phyloP scores from a whole-genome alignment of 2,329 filamentous ascomycete genomes.

The Beauveria asiatica region DNA sequence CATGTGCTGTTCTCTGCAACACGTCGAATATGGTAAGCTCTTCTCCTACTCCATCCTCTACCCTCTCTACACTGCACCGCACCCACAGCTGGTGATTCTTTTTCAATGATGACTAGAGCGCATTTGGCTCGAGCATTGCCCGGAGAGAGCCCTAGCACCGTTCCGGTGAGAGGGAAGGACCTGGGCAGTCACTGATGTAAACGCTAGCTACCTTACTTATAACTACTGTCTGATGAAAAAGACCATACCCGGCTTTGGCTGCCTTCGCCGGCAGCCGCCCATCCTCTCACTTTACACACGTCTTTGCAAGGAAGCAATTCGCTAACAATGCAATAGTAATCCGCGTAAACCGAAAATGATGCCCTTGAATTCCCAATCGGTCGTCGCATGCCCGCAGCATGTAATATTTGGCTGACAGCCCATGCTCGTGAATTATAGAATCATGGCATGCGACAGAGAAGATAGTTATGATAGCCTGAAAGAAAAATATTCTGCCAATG shows the following conservation, averaged over 20 bases:
- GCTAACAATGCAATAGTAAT: conserved; percentile 6
- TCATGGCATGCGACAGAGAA: conserved; percentile 89
- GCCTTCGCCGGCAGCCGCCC: conserved; percentile 9
- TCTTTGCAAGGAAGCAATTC: not conserved
- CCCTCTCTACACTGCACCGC: conserved; percentile 1
- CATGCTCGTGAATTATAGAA: conserved; percentile 43
- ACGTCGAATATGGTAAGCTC: conserved; percentile 30
- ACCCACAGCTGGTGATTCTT: conserved; percentile 17
- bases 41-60: conserved; percentile 8
- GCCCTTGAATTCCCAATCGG: conserved; percentile 12
- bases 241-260: conserved; percentile 5
- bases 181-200: conserved; percentile 92
- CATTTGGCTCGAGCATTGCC: conserved; percentile 99
- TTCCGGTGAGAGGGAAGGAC: conserved; percentile 62
- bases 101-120: conserved; percentile 98
- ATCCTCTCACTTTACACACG: not conserved
- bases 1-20: conserved; percentile 1
- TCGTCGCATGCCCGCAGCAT: not conserved
- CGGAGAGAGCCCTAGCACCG: conserved; percentile 53
- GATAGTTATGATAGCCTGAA: conserved; percentile 76
- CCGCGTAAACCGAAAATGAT: conserved; percentile 7
- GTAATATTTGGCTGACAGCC: conserved; percentile 3
- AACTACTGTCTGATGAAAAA: conserved; percentile 70
- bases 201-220: conserved; percentile 85
- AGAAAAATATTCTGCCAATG: conserved; percentile 76